A percentile compares a stretch with the other conserved stretches of the same genome.
phyloP scores from a whole-genome alignment of 768 basidiomycete genomes.

The Neoboletus subvelutipes region DNA sequence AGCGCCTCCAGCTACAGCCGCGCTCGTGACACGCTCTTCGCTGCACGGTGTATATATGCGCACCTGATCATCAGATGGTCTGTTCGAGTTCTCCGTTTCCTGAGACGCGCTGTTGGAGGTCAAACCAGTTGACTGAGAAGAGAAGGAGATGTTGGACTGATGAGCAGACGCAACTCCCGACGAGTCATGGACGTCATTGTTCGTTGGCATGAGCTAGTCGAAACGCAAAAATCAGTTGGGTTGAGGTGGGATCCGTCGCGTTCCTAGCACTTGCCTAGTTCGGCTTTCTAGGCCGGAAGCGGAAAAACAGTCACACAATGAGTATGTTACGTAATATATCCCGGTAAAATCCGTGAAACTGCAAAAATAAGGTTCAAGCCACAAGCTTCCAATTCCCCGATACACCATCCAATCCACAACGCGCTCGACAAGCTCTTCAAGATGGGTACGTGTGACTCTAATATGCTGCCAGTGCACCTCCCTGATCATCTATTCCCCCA shows the following conservation, averaged over 20 bases:
- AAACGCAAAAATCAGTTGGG: background rate
- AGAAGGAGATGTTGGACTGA: constrained; percentile 29
- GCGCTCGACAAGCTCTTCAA: constrained; percentile 47
- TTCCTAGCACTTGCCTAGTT: too few species aligned
- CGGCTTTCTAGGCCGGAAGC: background rate
- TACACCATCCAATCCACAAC: constrained; percentile 50
- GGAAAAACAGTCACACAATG: background rate
- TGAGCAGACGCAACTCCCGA: constrained; percentile 20
- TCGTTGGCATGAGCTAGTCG: constrained; percentile 26
- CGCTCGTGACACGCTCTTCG: constrained; percentile 5
- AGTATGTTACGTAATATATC: background rate
- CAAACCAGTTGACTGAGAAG: constrained; percentile 30
- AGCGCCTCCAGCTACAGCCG: constrained; percentile 60
- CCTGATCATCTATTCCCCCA: constrained; percentile 34
- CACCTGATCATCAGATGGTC: constrained; percentile 32
- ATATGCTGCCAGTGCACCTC: constrained; percentile 6
- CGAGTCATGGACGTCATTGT: constrained; percentile 29
- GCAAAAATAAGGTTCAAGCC: constrained; percentile 33
- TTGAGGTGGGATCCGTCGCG: too few species aligned
- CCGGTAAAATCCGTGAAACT: constrained; percentile 32
- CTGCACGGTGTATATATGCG: constrained; percentile 4
- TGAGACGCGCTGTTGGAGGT: constrained; percentile 24
- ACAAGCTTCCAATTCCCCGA: constrained; percentile 46
- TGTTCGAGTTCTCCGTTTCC: constrained; percentile 24
- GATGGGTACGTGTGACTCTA: constrained; percentile 56